Conservation (phyloP, 2,329 filamentous ascomycete genomes). For the Lecanicillium sp. region DNA sequence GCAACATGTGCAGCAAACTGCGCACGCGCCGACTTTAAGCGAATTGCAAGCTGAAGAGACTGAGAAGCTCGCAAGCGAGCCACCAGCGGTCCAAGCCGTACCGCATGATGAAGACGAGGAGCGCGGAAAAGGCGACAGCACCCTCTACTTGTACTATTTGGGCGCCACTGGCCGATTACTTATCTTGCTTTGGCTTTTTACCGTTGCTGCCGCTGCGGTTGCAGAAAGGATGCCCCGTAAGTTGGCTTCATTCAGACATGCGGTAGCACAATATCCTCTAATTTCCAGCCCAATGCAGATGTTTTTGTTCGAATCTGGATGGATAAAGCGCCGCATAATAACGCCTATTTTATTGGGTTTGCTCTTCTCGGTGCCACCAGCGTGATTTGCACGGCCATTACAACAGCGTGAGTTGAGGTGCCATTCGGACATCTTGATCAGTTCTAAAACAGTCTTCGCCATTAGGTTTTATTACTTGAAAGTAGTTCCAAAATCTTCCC, state of each 20-base stretch:
- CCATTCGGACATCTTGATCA: too few species aligned
- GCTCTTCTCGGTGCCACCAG: background rate
- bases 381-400: background rate
- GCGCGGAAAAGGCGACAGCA: background rate
- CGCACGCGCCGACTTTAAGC: too few species aligned
- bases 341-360: background rate
- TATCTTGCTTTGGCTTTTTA: background rate
- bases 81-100: background rate
- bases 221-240: slow-evolving; percentile 2
- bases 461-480: background rate
- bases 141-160: slow-evolving; percentile 1
- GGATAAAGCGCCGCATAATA: background rate
- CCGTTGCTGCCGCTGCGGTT: background rate
- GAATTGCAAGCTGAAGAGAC: slow-evolving; percentile 6
- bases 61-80: background rate
- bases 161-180: background rate
- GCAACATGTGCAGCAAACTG: too few species aligned
- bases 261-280: slow-evolving; percentile 3
- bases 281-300: slow-evolving; percentile 3
- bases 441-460: too few species aligned
- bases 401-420: background rate
- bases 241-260: background rate
- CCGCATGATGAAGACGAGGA: background rate
- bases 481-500: background rate
- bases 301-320: slow-evolving; percentile 6